phyloP scores from a whole-genome alignment of 2,329 filamentous ascomycete species.

The Aspergillus aculeatinus region DNA sequence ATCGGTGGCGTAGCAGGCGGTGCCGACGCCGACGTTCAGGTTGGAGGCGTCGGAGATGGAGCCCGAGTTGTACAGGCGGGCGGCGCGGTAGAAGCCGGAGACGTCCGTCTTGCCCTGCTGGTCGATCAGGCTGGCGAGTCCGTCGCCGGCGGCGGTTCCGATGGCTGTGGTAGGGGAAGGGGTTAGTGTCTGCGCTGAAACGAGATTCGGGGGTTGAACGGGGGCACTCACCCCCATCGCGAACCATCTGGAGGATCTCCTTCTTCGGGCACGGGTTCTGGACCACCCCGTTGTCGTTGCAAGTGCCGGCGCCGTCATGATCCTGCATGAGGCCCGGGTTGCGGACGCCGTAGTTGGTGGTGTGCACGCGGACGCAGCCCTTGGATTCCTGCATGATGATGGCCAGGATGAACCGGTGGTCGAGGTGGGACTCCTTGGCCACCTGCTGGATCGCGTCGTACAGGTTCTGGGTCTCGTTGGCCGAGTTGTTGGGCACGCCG shows the following conservation, averaged over 20 bases:
- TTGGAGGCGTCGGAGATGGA: not conserved
- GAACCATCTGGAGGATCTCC: constrained; percentile 40
- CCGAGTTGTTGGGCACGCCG: constrained; percentile 27
- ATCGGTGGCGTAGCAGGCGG: not conserved
- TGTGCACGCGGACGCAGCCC: constrained; percentile 46
- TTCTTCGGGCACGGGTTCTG: constrained; percentile 26
- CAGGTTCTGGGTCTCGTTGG: constrained; percentile 32
- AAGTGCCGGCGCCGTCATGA: constrained; percentile 32
- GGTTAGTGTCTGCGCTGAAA: not conserved
- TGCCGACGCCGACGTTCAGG: not conserved
- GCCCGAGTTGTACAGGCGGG: not conserved
- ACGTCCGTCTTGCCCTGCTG: not conserved
- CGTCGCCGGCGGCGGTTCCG: not conserved
- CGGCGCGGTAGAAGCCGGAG: not conserved
- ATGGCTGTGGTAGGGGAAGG: not conserved
- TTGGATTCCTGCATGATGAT: constrained; percentile 48
- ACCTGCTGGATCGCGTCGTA: constrained; percentile 36
- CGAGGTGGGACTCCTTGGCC: constrained; percentile 31
- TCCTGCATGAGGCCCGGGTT: constrained; percentile 45
- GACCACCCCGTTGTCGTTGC: constrained; percentile 30
- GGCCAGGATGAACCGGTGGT: constrained; percentile 47
- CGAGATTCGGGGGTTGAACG: not conserved
- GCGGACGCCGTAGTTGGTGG: constrained; percentile 42
- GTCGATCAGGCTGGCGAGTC: not conserved
- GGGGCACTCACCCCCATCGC: constrained; percentile 32